Evolutionary conservation across 2,329 filamentous ascomycete genomes (phyloP).

Genomic region (Nemania sp.): DNA sequence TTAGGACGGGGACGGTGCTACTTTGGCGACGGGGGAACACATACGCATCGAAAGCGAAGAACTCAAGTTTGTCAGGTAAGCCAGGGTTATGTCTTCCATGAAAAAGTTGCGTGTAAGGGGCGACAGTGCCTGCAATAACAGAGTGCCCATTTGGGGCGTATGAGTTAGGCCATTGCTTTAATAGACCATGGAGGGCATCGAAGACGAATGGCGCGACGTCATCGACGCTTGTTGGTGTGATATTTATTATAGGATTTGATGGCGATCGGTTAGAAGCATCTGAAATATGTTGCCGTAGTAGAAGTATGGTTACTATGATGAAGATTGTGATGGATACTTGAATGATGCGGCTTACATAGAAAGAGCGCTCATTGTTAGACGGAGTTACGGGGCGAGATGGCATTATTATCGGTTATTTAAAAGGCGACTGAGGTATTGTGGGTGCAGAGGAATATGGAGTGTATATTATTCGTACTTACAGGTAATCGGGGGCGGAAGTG

Average conservation of each 20-base stretch:
- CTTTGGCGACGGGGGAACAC: background rate
- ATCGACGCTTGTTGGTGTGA: background rate
- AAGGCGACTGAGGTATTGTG: no score
- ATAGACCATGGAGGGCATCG: constrained; percentile 4
- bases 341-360: background rate
- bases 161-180: constrained; percentile 23
- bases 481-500: no score
- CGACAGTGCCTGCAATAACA: constrained; percentile 11
- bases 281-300: background rate
- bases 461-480: no score
- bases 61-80: constrained; percentile 11
- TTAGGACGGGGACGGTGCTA: background rate
- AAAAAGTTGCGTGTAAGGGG: constrained; percentile 17
- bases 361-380: background rate
- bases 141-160: constrained; percentile 18
- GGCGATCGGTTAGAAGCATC: background rate
- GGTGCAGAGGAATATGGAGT: no score
- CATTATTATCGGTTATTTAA: background rate
- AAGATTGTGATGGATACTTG: background rate
- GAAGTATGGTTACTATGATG: background rate
- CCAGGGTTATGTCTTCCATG: constrained; percentile 19
- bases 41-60: constrained; percentile 27
- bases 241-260: background rate
- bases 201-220: constrained; percentile 17
- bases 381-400: background rate